A percentile compares a stretch with the other conserved stretches of the same genome.
Evolutionary conservation across 306 rosid species (phyloP).

Genomic region (Corylus americana): DNA sequence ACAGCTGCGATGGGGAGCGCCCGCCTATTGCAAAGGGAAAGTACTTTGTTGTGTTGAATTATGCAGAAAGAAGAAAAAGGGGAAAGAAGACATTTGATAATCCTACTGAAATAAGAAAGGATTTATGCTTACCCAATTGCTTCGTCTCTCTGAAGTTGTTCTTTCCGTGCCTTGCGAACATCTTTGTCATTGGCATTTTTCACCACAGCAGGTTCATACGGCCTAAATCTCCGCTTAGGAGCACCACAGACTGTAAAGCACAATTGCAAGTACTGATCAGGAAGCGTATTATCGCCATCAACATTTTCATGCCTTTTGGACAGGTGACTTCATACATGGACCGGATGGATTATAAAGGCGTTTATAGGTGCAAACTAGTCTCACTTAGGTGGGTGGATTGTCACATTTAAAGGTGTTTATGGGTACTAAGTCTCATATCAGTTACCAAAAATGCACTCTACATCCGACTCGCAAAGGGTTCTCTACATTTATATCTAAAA

Average conservation of each 20-base stretch:
- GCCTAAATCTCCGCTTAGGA: conserved; percentile 80
- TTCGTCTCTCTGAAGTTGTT: conserved; percentile 66
- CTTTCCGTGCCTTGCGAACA: conserved; percentile 70
- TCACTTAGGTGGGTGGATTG: too few relatives aligned
- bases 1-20: conserved; percentile 71
- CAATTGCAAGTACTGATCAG: conserved; percentile 8
- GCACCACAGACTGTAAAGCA: conserved; percentile 86
- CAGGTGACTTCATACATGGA: too few relatives aligned
- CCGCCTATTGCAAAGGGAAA: conserved; percentile 46
- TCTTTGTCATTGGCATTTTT: conserved; percentile 54
- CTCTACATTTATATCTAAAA: too few relatives aligned
- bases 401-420: too few relatives aligned
- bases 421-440: too few relatives aligned
- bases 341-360: too few relatives aligned
- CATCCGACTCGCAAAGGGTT: too few relatives aligned
- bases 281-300: not conserved
- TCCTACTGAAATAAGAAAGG: not conserved
- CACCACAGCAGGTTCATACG: conserved; percentile 59
- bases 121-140: conserved; percentile 59
- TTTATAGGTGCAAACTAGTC: too few relatives aligned
- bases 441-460: too few relatives aligned
- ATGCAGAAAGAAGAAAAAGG: not conserved
- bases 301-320: not conserved
- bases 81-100: not conserved
- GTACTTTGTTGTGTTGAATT: not conserved